Percentiles rank a stretch among this genome's conserved stretches.
phyloP scores from a whole-genome alignment of 2,329 filamentous ascomycete genomes.

The Gliomastix tumulicola region DNA sequence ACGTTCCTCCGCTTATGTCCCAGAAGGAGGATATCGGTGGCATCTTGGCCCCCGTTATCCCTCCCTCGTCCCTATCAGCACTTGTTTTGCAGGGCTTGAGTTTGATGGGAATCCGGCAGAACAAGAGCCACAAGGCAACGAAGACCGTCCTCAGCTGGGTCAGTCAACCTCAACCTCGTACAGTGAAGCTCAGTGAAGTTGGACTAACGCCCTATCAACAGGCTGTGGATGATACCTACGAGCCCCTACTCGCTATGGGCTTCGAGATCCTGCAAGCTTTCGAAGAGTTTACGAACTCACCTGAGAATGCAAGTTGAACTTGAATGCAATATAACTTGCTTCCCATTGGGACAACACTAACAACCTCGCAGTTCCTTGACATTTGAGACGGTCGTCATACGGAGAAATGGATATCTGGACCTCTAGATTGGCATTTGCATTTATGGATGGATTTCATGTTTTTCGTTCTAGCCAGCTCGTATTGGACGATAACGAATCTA shows the following conservation, averaged over 20 bases:
- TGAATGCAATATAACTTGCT: too few relatives aligned
- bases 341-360: too few relatives aligned
- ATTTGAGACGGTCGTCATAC: too few relatives aligned
- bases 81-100: constrained; percentile 71
- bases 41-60: constrained; percentile 74
- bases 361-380: too few relatives aligned
- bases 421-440: too few relatives aligned
- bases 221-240: constrained; percentile 64
- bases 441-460: too few relatives aligned
- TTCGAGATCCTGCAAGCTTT: constrained; percentile 74
- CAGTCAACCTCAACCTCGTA: too few relatives aligned
- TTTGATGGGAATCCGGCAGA: constrained; percentile 73
- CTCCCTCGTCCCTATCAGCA: constrained; percentile 59
- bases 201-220: constrained; percentile 23
- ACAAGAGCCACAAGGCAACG: constrained; percentile 69
- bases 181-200: too few relatives aligned
- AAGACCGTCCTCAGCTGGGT: constrained; percentile 77
- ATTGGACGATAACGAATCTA: too few relatives aligned
- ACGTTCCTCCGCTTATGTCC: constrained; percentile 62
- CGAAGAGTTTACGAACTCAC: constrained; percentile 68
- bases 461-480: too few relatives aligned
- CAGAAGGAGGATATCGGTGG: constrained; percentile 56
- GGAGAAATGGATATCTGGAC: too few relatives aligned
- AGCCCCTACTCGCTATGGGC: constrained; percentile 71
- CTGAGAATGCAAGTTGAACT: constrained; percentile 38